A percentile compares a stretch with the other conserved stretches of the same genome.
Conservation (phyloP, 768 basidiomycete genomes). For the Lentinula detonsa region DNA sequence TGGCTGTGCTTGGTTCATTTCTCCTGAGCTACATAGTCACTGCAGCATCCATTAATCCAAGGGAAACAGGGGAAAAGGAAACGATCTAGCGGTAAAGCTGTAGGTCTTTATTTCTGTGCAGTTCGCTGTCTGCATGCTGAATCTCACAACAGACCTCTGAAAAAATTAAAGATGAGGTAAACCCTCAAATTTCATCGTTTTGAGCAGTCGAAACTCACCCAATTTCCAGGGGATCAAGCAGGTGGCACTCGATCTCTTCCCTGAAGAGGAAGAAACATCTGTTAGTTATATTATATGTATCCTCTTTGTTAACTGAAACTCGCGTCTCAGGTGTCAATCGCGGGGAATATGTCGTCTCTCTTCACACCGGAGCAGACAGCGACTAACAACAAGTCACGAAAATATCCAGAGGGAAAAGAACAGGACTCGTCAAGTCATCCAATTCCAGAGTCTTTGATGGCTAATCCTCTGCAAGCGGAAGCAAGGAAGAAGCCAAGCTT, state of each 20-base stretch:
- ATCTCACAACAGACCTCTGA: not conserved
- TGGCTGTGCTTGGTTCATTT: too few relatives aligned
- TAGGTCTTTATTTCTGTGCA: not conserved
- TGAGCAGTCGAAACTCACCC: not conserved
- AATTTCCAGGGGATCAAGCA: not conserved
- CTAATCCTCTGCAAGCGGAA: not conserved
- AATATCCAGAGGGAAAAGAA: not conserved
- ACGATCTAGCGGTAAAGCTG: not conserved
- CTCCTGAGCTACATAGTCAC: too few relatives aligned
- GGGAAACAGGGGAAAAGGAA: not conserved
- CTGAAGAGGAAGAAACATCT: not conserved
- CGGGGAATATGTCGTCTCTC: not conserved
- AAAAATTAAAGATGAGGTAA: not conserved
- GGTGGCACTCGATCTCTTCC: not conserved
- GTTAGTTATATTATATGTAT: not conserved
- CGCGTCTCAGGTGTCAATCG: not conserved
- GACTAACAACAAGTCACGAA: not conserved
- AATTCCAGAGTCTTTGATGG: not conserved
- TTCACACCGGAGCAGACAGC: not conserved
- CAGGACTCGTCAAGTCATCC: not conserved
- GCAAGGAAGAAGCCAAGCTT: not conserved
- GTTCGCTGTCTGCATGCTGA: not conserved
- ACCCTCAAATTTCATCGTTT: not conserved
- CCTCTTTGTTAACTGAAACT: not conserved
- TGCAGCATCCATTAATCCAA: not conserved